Evolutionary conservation across 2,329 filamentous ascomycete species (phyloP).

Genomic region (Tolypocladium guangdongense): DNA sequence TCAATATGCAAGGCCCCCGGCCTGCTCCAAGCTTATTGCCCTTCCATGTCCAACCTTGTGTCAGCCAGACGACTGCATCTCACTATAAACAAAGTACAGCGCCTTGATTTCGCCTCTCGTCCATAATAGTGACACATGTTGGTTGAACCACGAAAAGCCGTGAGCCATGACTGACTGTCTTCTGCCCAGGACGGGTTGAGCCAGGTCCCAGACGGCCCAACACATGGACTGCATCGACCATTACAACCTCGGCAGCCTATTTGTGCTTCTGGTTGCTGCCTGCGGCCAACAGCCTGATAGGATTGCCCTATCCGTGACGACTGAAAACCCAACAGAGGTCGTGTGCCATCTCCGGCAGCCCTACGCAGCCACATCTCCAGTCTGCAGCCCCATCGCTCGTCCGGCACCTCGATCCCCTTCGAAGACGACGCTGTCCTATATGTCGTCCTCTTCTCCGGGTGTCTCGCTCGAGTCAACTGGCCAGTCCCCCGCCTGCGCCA

Average conservation of each 20-base stretch:
- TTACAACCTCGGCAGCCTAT: not conserved
- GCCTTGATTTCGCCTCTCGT: not conserved
- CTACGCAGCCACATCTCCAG: not conserved
- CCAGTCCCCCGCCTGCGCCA: constrained; percentile 14
- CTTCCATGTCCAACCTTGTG: not conserved
- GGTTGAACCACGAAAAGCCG: not conserved
- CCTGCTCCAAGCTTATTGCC: not conserved
- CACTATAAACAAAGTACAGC: no score
- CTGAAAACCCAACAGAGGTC: not conserved
- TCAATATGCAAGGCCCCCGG: no score
- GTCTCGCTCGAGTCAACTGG: constrained; percentile 8
- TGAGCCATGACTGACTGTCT: not conserved
- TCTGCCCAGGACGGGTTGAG: not conserved
- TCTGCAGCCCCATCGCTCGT: not conserved
- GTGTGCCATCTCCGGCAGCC: not conserved
- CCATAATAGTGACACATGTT: not conserved
- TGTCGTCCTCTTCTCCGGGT: constrained; percentile 7
- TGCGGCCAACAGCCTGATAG: not conserved
- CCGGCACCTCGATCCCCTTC: not conserved
- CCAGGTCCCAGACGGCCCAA: not conserved
- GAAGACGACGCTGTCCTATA: not conserved
- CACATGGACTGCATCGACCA: not conserved
- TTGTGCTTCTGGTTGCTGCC: not conserved
- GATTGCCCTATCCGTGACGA: not conserved
- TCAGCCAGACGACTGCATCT: not conserved